Conservation (phyloP, 2,329 filamentous ascomycete species). For the Gremmenia infestans region DNA sequence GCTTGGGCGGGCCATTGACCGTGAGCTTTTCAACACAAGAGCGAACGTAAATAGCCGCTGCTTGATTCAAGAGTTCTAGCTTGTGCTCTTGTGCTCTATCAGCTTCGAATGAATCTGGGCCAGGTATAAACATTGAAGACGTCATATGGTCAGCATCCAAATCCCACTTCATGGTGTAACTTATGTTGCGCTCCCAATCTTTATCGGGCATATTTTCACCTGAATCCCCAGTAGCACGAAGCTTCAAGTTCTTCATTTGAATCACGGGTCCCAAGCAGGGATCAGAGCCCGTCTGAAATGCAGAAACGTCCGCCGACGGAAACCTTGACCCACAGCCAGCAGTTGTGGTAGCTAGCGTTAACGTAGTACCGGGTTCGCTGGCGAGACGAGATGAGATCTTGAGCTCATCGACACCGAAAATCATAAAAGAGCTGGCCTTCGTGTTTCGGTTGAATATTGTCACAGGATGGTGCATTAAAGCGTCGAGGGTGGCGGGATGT, state of each 20-base stretch:
- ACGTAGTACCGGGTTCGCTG: constrained; percentile 2
- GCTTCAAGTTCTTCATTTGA: neutral
- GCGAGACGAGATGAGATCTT: constrained; percentile 12
- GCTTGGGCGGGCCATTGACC: neutral
- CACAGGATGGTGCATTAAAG: constrained; percentile 31
- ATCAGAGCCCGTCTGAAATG: neutral
- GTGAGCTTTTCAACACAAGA: neutral
- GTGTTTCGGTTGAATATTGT: constrained; percentile 21
- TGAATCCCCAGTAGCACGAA: neutral
- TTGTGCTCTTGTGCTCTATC: neutral
- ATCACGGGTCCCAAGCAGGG: neutral
- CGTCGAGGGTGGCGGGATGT: constrained; percentile 52
- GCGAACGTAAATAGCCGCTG: neutral
- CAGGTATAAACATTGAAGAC: neutral
- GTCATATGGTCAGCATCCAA: neutral
- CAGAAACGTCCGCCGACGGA: neutral
- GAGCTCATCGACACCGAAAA: constrained; percentile 31
- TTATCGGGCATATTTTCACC: neutral
- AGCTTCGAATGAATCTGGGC: neutral
- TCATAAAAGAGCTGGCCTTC: constrained; percentile 41
- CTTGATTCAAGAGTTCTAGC: neutral
- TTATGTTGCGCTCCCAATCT: neutral
- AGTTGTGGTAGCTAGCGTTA: constrained; percentile 1
- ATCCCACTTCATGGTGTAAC: neutral
- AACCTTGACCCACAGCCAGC: neutral